Conservation (phyloP, 2,329 filamentous ascomycete genomes). For the Thyridium curvatum region DNA sequence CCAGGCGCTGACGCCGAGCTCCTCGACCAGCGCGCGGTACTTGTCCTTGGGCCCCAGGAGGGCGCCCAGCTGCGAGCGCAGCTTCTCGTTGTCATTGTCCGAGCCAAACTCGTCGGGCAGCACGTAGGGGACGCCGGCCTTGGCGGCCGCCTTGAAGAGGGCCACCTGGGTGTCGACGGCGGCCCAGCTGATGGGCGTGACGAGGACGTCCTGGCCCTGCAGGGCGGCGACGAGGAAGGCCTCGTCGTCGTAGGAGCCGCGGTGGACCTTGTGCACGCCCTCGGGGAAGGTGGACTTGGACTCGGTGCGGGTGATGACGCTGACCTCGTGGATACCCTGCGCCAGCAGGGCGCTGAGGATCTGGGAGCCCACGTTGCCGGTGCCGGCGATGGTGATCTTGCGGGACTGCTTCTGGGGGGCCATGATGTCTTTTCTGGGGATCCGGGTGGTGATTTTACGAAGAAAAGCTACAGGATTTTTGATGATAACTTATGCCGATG, state of each 20-base stretch:
- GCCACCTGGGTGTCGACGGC: constrained; percentile 28
- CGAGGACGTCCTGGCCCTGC: constrained; percentile 23
- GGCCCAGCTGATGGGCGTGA: constrained; percentile 31
- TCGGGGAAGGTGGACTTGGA: constrained; percentile 32
- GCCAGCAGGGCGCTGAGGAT: constrained; percentile 31
- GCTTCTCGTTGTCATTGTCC: constrained; percentile 28
- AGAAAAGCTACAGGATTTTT: too few relatives aligned
- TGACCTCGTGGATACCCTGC: constrained; percentile 39
- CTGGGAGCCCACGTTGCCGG: constrained; percentile 27
- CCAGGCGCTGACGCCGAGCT: constrained; percentile 26
- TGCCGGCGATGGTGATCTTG: constrained; percentile 21
- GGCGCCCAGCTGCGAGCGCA: constrained; percentile 23
- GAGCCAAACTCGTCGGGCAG: constrained; percentile 45
- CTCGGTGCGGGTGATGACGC: constrained; percentile 38
- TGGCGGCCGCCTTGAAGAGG: constrained; percentile 45
- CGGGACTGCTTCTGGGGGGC: constrained; percentile 6
- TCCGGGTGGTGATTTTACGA: too few relatives aligned
- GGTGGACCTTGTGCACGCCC: constrained; percentile 32
- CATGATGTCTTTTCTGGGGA: not conserved
- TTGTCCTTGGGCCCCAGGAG: constrained; percentile 15
- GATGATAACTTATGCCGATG: too few relatives aligned
- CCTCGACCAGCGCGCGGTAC: constrained; percentile 18
- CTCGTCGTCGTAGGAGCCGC: constrained; percentile 13
- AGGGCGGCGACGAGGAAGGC: constrained; percentile 18
- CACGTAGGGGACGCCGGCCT: constrained; percentile 47